Percentiles rank a stretch among this genome's conserved stretches.
Conservation (phyloP, 345 rosid species). For the Sonneratia alba region DNA sequence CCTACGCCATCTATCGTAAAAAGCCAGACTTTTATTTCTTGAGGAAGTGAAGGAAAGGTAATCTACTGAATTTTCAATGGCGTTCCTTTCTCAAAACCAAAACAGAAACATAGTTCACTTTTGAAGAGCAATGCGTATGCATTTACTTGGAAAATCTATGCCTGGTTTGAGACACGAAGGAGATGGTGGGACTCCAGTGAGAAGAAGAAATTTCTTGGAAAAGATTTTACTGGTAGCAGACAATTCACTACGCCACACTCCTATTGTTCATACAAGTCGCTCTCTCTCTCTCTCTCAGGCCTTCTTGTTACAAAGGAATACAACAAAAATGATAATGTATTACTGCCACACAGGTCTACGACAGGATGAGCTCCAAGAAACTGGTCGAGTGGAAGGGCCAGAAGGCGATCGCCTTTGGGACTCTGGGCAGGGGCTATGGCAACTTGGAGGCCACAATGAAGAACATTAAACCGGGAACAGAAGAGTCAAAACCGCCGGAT, state of each 20-base stretch:
- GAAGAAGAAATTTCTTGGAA: not conserved
- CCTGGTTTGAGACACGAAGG: too few relatives aligned
- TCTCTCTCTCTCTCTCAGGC: not conserved
- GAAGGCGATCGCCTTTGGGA: conserved; percentile 30
- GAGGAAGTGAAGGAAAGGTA: not conserved
- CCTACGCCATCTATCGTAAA: too few relatives aligned
- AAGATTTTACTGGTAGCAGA: not conserved
- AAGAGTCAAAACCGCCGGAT: conserved; percentile 41
- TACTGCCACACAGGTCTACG: conserved; percentile 16
- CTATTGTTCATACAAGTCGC: not conserved
- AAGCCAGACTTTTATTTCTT: not conserved
- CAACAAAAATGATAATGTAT: too few relatives aligned
- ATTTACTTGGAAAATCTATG: too few relatives aligned
- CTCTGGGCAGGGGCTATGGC: conserved; percentile 60
- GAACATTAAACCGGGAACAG: conserved; percentile 49
- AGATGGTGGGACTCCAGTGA: too few relatives aligned
- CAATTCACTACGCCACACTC: not conserved
- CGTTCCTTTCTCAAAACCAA: too few relatives aligned
- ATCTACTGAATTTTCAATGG: too few relatives aligned
- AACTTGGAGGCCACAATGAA: conserved; percentile 47
- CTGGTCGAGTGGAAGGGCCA: conserved; percentile 19
- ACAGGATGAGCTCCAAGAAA: conserved; percentile 22
- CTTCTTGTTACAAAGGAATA: not conserved
- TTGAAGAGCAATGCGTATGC: too few relatives aligned
- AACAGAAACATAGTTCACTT: too few relatives aligned